A percentile compares a stretch with the other conserved stretches of the same genome.
Evolutionary conservation across 306 rosid species (phyloP).

Genomic region (Ormosia semicastrata): DNA sequence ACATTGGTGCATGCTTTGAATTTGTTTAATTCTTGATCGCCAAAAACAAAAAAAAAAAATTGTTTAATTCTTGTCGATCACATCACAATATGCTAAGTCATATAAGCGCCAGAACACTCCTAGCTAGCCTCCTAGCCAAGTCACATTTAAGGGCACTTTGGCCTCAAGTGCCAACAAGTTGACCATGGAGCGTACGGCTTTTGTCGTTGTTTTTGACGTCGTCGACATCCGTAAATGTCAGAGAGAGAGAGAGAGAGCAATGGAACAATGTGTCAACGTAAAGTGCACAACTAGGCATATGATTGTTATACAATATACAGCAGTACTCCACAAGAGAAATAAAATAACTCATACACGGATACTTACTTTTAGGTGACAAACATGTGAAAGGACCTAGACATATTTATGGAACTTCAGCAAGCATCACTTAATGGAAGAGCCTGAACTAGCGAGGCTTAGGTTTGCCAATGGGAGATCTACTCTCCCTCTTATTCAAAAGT

Average conservation of each 20-base stretch:
- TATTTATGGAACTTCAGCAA: constrained; percentile 33
- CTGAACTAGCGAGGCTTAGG: constrained; percentile 35
- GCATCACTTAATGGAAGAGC: constrained; percentile 22
- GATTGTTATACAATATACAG: constrained; percentile 30
- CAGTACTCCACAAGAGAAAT: constrained; percentile 2
- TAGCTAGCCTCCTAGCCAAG: constrained; percentile 16
- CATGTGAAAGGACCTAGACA: constrained; percentile 38
- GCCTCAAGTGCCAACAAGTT: constrained; percentile 36
- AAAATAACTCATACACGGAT: constrained; percentile 3
- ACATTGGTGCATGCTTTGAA: neutral
- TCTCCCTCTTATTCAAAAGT: constrained; percentile 31
- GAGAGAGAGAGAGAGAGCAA: constrained; percentile 5
- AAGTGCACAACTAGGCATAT: constrained; percentile 33
- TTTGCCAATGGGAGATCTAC: constrained; percentile 21
- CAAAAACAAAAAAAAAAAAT: too few species aligned
- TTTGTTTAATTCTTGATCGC: neutral
- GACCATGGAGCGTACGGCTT: constrained; percentile 39
- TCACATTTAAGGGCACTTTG: constrained; percentile 26
- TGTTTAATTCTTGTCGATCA: neutral
- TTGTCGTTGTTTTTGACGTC: constrained; percentile 35
- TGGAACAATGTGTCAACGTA: constrained; percentile 30
- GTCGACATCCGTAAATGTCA: constrained; percentile 31
- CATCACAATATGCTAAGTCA: neutral
- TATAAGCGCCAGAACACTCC: constrained; percentile 12
- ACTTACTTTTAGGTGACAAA: constrained; percentile 33